Percentiles rank a stretch among this genome's conserved stretches.
phyloP scores from a whole-genome alignment of 2,329 filamentous ascomycete genomes.

The Fusarium sp. region DNA sequence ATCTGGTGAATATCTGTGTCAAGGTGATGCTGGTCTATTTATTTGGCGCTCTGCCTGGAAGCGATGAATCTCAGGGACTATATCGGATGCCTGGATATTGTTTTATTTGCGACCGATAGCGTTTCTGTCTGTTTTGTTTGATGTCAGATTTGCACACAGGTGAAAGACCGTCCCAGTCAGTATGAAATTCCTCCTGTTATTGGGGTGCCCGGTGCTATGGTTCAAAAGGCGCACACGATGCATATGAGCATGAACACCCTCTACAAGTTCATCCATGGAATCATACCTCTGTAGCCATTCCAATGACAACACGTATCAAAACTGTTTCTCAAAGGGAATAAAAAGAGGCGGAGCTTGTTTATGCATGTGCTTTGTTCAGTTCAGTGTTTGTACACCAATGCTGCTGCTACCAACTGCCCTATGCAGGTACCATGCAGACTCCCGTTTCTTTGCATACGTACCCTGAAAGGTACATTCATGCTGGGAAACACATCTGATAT shows the following conservation, averaged over 20 bases:
- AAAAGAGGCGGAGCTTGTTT: background rate
- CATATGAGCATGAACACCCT: background rate
- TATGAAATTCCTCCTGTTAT: fast-evolving
- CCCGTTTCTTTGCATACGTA: background rate
- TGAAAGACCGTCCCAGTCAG: background rate
- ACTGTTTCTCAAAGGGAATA: background rate
- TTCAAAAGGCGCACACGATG: background rate
- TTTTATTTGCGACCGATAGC: background rate
- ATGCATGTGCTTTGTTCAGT: background rate
- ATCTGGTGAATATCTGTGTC: background rate
- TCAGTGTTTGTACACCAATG: background rate
- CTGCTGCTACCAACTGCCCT: background rate
- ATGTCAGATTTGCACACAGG: fast-evolving
- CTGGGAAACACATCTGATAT: background rate
- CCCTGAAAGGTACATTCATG: too few species aligned
- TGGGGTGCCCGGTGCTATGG: fast-evolving
- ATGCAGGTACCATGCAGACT: background rate
- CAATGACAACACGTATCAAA: background rate
- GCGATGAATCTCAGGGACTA: fast-evolving
- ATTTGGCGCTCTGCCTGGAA: background rate
- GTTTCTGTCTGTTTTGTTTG: background rate
- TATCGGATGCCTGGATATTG: background rate
- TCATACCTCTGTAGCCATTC: fast-evolving
- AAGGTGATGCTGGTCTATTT: background rate
- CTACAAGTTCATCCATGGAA: background rate